These are phyloP conservation scores for Dactylellina drechsleri DNA, from an alignment of 2,329 filamentous ascomycete species.

Conservation along the genomic window DNA sequence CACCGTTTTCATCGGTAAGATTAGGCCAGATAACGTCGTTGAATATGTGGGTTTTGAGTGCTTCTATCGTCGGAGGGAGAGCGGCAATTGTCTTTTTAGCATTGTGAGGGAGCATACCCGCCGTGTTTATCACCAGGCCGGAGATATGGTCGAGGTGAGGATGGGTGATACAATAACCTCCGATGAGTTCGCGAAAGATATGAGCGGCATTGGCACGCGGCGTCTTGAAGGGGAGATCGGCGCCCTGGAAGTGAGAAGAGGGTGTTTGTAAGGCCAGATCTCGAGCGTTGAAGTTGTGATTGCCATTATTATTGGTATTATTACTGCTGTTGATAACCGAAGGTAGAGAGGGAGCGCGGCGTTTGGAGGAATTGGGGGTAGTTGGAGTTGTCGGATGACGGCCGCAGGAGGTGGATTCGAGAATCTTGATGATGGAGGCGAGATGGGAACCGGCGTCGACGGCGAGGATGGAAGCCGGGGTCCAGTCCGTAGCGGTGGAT, in stretches of 20 bases:
- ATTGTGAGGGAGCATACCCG: constrained; percentile 79
- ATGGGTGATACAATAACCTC: constrained; percentile 92
- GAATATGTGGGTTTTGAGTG: constrained; percentile 93
- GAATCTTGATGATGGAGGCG: constrained; percentile 80
- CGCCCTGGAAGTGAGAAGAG: constrained; percentile 68
- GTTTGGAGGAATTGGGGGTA: constrained; percentile 51
- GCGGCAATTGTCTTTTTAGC: constrained; percentile 84
- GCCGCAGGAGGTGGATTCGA: constrained; percentile 69
- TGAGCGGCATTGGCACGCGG: constrained; percentile 81
- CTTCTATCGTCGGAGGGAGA: constrained; percentile 86
- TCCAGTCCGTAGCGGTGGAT: constrained; percentile 81
- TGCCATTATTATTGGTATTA: constrained; percentile 1
- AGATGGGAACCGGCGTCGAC: constrained; percentile 94
- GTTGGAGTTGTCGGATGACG: constrained; percentile 53
- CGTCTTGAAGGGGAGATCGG: constrained; percentile 74
- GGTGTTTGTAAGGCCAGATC: constrained; percentile 2
- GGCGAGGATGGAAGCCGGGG: constrained; percentile 83
- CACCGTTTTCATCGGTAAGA: constrained; percentile 92
- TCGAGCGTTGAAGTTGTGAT: no score
- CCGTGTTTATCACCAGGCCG: constrained; percentile 92
- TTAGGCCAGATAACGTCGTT: constrained; percentile 99
- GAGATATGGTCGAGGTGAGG: constrained; percentile 96
- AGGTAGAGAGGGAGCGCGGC: constrained; percentile 19
- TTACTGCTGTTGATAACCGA: constrained; percentile 22
- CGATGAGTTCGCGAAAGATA: constrained; percentile 80